Base-by-base conservation (phyloP, 345 rosid species). In the Hypericum androsaemum region DNA sequence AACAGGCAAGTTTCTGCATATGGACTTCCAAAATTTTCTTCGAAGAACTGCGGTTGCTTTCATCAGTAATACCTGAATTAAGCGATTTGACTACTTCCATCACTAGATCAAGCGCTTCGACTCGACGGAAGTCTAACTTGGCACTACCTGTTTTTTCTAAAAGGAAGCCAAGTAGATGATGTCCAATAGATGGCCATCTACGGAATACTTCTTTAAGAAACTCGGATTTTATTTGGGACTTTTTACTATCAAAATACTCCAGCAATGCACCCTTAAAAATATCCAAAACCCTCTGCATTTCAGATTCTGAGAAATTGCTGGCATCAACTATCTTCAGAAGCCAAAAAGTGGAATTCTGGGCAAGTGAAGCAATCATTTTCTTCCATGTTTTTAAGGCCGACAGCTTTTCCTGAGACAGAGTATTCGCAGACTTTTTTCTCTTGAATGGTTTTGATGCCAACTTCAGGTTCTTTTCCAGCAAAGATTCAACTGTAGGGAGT, bases 391-490 rank as follows among this genome's bases (percentile, higher is more conserved):
- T 22, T 22, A 22, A 37, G n/a, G 95, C 81, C 38, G 83, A 80
- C 45, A 73, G 88, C 76, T 85, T 81, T 68, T 75, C 78, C 83
- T 80, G 80, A 50, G 89, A 74, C 53, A 77, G 72, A 50, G 62
- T 73, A 57, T 59, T 63, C 12, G 71, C 74, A 42, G 85, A 72
- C 70, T 81, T 79, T 74, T 83, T 92, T 61, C 74, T 81, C 76
- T 88, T 92, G 68, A 92, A 88, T 39, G 95, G 87, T 71, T 75
- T 92, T 41, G 95, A 85, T 35, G 89, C 97, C 73, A 82, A 74
- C 66, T 83, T 88, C 32, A 88, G 58, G 70, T 75, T 83, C 75
- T 67, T 83, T 71, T 85, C 90, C 74, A 92, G 56, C 58, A 88
- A 68, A 28, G 94, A 58, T 56, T 67, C 79, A 16, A 92, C 86